phyloP scores from a whole-genome alignment of 1,284 basidiomycete genomes.

The Apiotrichum porosum region DNA sequence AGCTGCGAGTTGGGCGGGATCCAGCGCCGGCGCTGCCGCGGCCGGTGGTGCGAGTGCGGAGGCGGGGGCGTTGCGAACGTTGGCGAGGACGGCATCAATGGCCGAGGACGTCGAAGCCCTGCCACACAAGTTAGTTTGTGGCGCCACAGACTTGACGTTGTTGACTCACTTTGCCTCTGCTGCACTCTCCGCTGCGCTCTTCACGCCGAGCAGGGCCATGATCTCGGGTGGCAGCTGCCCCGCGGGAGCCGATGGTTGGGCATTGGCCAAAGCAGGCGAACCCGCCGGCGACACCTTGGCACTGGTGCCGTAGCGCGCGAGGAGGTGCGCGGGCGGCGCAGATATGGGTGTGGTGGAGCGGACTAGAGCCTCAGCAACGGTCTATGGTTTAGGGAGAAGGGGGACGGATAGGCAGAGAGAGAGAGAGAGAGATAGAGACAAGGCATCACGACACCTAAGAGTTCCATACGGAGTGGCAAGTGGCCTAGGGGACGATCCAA shows the following conservation, averaged over 20 bases:
- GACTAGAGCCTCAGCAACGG: slow-evolving; percentile 12
- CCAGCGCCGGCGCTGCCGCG: slow-evolving; percentile 8
- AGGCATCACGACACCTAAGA: slow-evolving; percentile 7
- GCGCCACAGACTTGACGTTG: no score
- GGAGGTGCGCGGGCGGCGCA: slow-evolving; percentile 17
- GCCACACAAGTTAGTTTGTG: no score
- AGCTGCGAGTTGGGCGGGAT: slow-evolving; percentile 27
- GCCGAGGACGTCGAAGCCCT: slow-evolving; percentile 9
- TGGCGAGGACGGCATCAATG: slow-evolving; percentile 17
- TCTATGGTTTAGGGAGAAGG: slow-evolving; percentile 1
- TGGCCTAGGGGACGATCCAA: no score
- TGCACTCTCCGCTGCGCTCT: slow-evolving; percentile 13
- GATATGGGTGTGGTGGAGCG: slow-evolving; percentile 17
- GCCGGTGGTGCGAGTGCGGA: background rate
- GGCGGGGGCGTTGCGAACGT: slow-evolving; percentile 3
- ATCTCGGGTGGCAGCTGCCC: slow-evolving; percentile 38
- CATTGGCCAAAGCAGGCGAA: background rate
- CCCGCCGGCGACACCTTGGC: background rate
- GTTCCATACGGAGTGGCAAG: no score
- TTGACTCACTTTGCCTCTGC: slow-evolving; percentile 11
- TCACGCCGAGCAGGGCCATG: slow-evolving; percentile 38
- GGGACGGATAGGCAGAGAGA: background rate
- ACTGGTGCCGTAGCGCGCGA: slow-evolving; percentile 8
- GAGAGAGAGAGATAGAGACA: no score
- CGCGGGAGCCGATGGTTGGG: background rate